Base-by-base conservation (phyloP, 2,329 filamentous ascomycete species). In the Lachnellula arida region DNA sequence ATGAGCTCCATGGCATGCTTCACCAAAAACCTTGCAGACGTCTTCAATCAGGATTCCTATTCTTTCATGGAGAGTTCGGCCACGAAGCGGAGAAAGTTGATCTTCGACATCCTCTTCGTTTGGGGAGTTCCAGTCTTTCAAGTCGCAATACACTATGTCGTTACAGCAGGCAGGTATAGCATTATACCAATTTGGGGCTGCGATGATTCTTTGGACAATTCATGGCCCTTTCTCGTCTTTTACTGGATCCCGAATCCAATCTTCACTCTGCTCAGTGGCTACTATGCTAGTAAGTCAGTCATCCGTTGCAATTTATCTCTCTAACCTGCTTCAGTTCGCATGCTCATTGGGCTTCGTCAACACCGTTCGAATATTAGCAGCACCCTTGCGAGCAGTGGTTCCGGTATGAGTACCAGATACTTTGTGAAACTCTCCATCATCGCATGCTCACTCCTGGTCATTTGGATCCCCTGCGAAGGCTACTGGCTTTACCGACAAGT, bases 391-490 rank as follows among this genome's bases (percentile, higher is more conserved):
- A 75, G 76, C 43, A 76, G 72, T 22, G 72, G 70, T 39, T 76
- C 76, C 54, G 78, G 78, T 49, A 76, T 80, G 39, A 85, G 72
- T 53, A 80, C 80, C 51, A 80, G 81, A 1, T 78, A 82, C 56
- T 88, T 88, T 73, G 61, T 85, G 52, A 79, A 85, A 40, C 78
- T 84, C 46, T 82, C 84, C 61, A 64, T 81, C 46, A 76, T 88
- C 66, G 76, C 84, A 34, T 51, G 80, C 7, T 64, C 76, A 23
- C 68, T 80, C 55, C 69, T 81, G 32, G 14, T 79, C 40, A 64
- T 78, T 40, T 78, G 81, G 59, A 68, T 85, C 1, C 84, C 84
- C 0, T 65, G 80, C 15, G 74, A 79, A 44, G 56, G 75, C 32
- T 85, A 76, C 62, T 72, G 81, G 51, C 71, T 86, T 57, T 71